These are phyloP conservation scores for Bruguiera gymnorhiza DNA, from an alignment of 345 rosid genomes.

Conservation along the genomic window DNA sequence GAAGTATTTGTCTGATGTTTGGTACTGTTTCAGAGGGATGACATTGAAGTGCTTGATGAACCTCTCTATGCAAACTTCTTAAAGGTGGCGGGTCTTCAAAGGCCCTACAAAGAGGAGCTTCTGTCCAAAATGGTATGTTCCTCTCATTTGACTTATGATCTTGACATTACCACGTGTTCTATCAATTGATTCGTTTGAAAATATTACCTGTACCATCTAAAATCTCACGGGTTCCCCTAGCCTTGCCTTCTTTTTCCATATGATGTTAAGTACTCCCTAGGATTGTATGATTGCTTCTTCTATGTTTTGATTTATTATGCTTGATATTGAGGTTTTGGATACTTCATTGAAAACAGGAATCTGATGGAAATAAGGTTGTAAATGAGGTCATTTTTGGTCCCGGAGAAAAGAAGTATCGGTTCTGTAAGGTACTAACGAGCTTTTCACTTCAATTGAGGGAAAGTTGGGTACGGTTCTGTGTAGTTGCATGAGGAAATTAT, in stretches of 20 bases:
- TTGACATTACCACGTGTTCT: background rate
- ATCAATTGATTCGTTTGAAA: background rate
- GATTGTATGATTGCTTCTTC: background rate
- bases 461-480: no score
- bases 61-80: slow-evolving; percentile 67
- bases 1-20: background rate
- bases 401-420: slow-evolving; percentile 66
- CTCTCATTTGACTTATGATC: background rate
- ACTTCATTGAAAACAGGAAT: slow-evolving; percentile 39
- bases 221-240: background rate
- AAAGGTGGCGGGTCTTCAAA: slow-evolving; percentile 42
- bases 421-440: slow-evolving; percentile 61
- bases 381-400: slow-evolving; percentile 65
- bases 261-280: background rate
- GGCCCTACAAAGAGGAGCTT: slow-evolving; percentile 67
- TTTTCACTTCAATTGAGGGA: slow-evolving; percentile 1
- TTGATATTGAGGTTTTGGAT: background rate
- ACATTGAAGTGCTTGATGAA: slow-evolving; percentile 70
- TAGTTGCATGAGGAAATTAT: no score
- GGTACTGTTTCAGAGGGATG: slow-evolving; percentile 56
- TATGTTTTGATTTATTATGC: background rate
- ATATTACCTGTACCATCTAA: background rate
- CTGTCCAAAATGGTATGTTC: slow-evolving; percentile 55
- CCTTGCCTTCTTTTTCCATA: background rate
- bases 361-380: slow-evolving; percentile 66